phyloP scores from a whole-genome alignment of 2,329 filamentous ascomycete genomes.

The Alternaria atra region DNA sequence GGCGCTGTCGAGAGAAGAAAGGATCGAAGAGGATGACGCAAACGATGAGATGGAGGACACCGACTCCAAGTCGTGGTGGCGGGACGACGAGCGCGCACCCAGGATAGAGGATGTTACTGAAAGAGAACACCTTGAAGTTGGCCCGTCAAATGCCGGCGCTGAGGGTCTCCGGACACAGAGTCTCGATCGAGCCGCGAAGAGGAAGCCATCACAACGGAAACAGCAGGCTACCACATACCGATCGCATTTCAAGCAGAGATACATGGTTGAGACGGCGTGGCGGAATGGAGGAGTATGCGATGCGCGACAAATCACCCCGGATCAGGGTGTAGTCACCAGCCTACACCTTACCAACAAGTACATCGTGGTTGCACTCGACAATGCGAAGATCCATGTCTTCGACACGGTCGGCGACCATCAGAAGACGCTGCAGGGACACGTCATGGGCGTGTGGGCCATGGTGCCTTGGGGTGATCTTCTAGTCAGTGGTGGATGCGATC shows the following conservation, averaged over 20 bases:
- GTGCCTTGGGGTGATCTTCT: constrained; percentile 95
- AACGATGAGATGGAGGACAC: constrained; percentile 40
- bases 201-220: constrained; percentile 52
- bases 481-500: constrained; percentile 94
- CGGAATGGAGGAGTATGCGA: constrained; percentile 86
- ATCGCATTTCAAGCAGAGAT: constrained; percentile 96
- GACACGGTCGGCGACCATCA: constrained; percentile 89
- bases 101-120: constrained; percentile 36
- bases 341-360: constrained; percentile 93
- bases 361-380: constrained; percentile 96
- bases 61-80: constrained; percentile 36
- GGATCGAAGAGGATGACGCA: constrained; percentile 37
- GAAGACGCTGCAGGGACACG: constrained; percentile 89
- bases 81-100: constrained; percentile 37
- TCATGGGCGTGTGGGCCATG: constrained; percentile 99
- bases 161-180: constrained; percentile 62
- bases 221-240: constrained; percentile 84
- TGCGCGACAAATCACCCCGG: constrained; percentile 88
- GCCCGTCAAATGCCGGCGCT: constrained; percentile 55
- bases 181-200: constrained; percentile 62
- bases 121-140: constrained; percentile 41
- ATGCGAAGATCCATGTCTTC: constrained; percentile 98
- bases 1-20: constrained; percentile 59
- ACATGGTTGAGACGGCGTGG: constrained; percentile 97
- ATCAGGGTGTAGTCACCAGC: constrained; percentile 96